Percentiles rank a stretch among this genome's conserved stretches.
These are phyloP conservation scores for Vigna hirtella DNA, from an alignment of 306 rosid species.

Conservation along the genomic window DNA sequence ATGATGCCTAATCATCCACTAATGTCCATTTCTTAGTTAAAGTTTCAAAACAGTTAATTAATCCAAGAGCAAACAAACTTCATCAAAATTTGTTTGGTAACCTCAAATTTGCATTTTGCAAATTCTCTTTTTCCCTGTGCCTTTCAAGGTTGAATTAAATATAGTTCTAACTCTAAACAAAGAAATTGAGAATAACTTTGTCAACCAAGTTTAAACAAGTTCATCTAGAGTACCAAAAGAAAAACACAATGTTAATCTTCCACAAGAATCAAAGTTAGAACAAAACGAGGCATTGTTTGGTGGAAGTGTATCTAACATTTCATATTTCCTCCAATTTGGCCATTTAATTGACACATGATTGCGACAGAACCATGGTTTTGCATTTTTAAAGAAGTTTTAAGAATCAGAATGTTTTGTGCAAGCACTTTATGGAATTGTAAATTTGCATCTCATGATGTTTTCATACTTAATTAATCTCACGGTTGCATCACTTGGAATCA, in stretches of 20 bases:
- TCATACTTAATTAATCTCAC: background rate
- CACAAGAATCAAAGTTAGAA: too few species aligned
- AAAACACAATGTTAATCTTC: too few species aligned
- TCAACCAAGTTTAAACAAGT: too few species aligned
- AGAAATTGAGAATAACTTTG: too few species aligned
- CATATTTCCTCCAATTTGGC: too few species aligned
- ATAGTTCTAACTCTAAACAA: background rate
- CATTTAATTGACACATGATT: too few species aligned
- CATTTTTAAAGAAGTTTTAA: background rate
- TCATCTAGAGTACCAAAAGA: too few species aligned
- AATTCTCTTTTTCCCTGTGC: background rate
- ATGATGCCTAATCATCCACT: constrained; percentile 49
- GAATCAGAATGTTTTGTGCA: constrained; percentile 41
- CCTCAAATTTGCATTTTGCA: constrained; percentile 2
- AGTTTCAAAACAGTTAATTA: constrained; percentile 30
- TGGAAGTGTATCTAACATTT: too few species aligned
- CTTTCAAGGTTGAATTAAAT: background rate
- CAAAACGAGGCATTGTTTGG: too few species aligned
- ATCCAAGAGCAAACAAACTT: constrained; percentile 22
- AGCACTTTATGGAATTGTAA: constrained; percentile 31
- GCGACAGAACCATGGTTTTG: too few species aligned
- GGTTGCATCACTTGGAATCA: constrained; percentile 42
- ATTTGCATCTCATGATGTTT: constrained; percentile 15
- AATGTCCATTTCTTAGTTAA: constrained; percentile 37
- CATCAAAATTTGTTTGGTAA: constrained; percentile 21